Evolutionary conservation across 495 filamentous ascomycete genomes (phyloP), one percentile per base, ranked within the genome.

Genomic region (Bacidia rubella): DNA sequence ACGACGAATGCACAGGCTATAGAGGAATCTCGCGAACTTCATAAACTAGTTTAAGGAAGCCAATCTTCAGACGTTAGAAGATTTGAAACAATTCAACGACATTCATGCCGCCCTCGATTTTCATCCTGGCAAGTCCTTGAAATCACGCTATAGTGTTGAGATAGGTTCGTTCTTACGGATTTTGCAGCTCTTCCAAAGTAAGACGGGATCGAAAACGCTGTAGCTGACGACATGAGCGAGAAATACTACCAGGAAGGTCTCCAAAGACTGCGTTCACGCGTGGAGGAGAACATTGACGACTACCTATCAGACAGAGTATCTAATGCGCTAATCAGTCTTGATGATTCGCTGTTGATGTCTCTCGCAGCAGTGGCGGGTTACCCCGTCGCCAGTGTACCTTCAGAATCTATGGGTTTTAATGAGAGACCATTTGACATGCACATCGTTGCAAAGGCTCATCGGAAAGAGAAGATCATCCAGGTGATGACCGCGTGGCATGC

Each of bases 211-310:
- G 25, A 35, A 47, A 47, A 47, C 15, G 44, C 44, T 22, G 23
- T 47, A 23, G 44, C 21, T 22, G 44, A 47, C 44, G 23, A 23
- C 19, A 47, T 22, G 15, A 47, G 44, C 44, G 44, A 47, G 15
- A 12, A 47, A 47, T 15, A 23, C 44, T 47, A 47, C 23, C 44
- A 47, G 25, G 44, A 47, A 47, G 25, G n/a, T 22, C 44, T 47
- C 20, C 21, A 25, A 11, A 12, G 25, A 21, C 21, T 47, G 44
- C 44, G 44, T 11, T 47, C 19, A 22, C 44, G 44, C 19, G 15
- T 3, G 21, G 23, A 21, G 44, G 44, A 47, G 44, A 23, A 47
- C 19, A 23, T 47, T 25, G 44, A 47, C 44, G 12, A 22, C 15
- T 47, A 21, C 44, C 25, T 47, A 11, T 22, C 19, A 25, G 21